Evolutionary conservation across 257 asterid genomes (phyloP).

Genomic region (Primulina tabacum): DNA sequence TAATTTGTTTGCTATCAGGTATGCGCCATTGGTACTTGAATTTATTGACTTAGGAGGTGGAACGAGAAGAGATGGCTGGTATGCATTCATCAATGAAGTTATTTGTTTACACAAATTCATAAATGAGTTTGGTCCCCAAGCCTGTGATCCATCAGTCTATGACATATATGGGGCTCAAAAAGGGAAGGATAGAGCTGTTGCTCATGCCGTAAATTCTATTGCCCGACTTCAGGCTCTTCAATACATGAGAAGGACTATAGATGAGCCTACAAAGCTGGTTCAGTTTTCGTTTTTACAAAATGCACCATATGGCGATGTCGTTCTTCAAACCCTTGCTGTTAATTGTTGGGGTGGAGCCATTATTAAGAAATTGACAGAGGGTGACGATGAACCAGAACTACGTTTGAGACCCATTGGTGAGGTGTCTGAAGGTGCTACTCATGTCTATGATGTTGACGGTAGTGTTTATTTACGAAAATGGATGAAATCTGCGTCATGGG

Average conservation of each 20-base stretch:
- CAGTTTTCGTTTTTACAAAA: constrained; percentile 64
- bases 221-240: constrained; percentile 93
- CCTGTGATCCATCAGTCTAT: constrained; percentile 56
- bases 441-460: constrained; percentile 76
- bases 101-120: constrained; percentile 64
- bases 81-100: constrained; percentile 72
- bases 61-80: constrained; percentile 96
- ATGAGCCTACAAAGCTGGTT: constrained; percentile 81
- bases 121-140: constrained; percentile 69
- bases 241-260: constrained; percentile 61
- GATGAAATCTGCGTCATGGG: constrained; percentile 91
- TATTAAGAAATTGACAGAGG: constrained; percentile 37
- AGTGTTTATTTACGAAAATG: constrained; percentile 81
- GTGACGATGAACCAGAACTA: constrained; percentile 29
- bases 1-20: constrained; percentile 38
- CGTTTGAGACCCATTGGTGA: constrained; percentile 34
- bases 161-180: constrained; percentile 69
- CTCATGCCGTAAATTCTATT: constrained; percentile 57
- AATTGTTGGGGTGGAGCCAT: constrained; percentile 87
- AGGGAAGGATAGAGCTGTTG: constrained; percentile 64
- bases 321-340: constrained; percentile 84
- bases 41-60: constrained; percentile 88
- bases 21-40: constrained; percentile 64
- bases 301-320: constrained; percentile 81
- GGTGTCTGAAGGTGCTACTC: constrained; percentile 41